phyloP scores from a whole-genome alignment of 768 basidiomycete genomes.

The Lyophyllum decastes region DNA sequence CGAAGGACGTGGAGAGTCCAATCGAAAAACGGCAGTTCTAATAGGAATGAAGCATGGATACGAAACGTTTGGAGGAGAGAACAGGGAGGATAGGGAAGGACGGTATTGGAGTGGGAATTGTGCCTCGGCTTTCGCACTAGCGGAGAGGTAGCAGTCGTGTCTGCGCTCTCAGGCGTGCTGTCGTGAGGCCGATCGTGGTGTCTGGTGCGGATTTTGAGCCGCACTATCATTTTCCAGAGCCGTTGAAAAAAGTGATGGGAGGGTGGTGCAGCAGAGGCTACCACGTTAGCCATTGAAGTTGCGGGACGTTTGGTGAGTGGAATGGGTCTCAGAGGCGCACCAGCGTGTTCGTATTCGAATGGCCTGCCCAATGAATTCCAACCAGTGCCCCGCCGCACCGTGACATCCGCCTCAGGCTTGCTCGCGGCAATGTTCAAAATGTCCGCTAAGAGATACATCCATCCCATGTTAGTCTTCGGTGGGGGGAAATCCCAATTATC shows the following conservation, averaged over 20 bases:
- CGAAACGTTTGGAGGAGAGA: slow-evolving; percentile 5
- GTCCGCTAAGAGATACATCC: background rate
- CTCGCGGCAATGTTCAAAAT: background rate
- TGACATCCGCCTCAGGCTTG: background rate
- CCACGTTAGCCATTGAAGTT: background rate
- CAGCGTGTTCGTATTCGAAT: background rate
- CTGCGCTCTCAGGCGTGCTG: no score
- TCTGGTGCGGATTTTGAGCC: no score
- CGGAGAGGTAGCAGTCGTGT: background rate
- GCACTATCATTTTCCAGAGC: no score
- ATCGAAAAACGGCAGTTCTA: slow-evolving; percentile 14
- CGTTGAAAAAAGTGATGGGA: no score
- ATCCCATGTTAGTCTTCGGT: background rate
- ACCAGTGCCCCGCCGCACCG: background rate
- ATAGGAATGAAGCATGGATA: slow-evolving; percentile 7
- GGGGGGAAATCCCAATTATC: background rate
- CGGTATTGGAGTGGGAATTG: background rate
- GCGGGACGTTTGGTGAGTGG: background rate
- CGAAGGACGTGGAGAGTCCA: slow-evolving; percentile 18
- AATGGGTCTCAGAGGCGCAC: background rate
- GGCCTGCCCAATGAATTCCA: background rate
- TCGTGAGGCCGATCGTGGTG: no score
- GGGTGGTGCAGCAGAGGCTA: no score
- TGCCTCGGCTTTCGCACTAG: background rate
- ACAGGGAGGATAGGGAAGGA: background rate